phyloP scores from a whole-genome alignment of 2,329 filamentous ascomycete genomes.

The Laburnicola sp. region DNA sequence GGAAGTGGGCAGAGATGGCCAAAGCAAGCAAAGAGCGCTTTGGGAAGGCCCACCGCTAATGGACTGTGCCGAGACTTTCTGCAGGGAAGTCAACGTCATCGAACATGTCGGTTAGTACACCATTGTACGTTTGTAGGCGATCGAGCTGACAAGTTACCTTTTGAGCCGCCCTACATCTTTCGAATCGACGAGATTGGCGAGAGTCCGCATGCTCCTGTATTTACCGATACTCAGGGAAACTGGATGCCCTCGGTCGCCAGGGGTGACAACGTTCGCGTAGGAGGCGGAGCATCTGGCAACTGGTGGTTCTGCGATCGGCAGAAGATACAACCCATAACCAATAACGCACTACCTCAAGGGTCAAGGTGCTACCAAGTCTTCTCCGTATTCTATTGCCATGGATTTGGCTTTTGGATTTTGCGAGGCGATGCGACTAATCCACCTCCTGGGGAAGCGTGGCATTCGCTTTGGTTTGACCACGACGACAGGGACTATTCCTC shows the following conservation, averaged over 20 bases:
- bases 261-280: constrained; percentile 9
- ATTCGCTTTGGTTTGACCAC: constrained; percentile 29
- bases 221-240: constrained; percentile 4
- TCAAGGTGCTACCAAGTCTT: constrained; percentile 14
- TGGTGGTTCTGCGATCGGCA: constrained; percentile 22
- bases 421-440: constrained; percentile 20
- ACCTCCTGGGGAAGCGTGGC: constrained; percentile 16
- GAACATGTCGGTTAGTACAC: constrained; percentile 26
- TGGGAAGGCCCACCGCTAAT: constrained; percentile 6
- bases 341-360: constrained; percentile 7
- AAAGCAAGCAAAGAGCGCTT: constrained; percentile 11
- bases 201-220: not conserved
- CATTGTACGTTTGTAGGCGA: not conserved
- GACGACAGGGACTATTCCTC: constrained; percentile 21
- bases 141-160: not conserved
- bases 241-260: constrained; percentile 22
- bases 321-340: constrained; percentile 8
- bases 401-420: constrained; percentile 28
- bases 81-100: constrained; percentile 4
- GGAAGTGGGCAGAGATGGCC: constrained; percentile 15
- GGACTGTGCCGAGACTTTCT: not conserved
- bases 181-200: constrained; percentile 33
- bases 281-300: constrained; percentile 16
- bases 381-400: constrained; percentile 27
- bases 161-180: constrained; percentile 29